Base-by-base conservation (phyloP, 2,329 filamentous ascomycete genomes). In the Diaporthe capsici region DNA sequence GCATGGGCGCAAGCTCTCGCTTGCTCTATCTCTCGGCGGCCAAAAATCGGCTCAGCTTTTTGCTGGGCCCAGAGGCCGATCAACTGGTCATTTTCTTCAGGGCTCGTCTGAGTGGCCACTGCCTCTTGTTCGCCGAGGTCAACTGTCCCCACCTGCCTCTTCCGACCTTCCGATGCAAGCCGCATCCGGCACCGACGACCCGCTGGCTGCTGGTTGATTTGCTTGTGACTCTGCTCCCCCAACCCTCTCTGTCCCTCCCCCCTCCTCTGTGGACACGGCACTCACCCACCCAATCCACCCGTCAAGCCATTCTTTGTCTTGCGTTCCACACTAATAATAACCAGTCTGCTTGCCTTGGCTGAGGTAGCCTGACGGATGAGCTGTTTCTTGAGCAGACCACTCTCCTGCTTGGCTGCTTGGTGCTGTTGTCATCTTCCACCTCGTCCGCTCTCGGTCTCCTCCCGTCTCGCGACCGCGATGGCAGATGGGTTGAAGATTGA, bases 21-120 rank as follows among this genome's bases (percentile, higher is more conserved):
- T n/a, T 6, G 39, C 70, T 42, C 34, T 39, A 53, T 42, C 31
- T 58, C 39, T 25, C 15, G 55, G 31, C 65, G 28, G 47, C 65
- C 67, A 57, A 47, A 58, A 58, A 58, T 71, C 44, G 71, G 71
- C 71, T 53, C 47, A 55, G 58, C 58, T 73, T 65, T 65, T 65
- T 60, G 47, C 71, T 65, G 34, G 57, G 71, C 44, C 71, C 47
- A 34, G 34, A 22, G 25, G 71, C 71, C 60, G 47, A 55, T 73
- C 49, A 65, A 51, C 55, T 73, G 71, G 71, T 73, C 71, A 73
- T 73, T 73, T 51, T 37, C 12, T 73, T 73, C 49, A 34, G n/a
- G 37, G 0, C 58, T 65, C 47, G 58, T 47, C 58, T 73, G 58
- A 73, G 58, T 73, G 71, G 71, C 42, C 58, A 57, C 31, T 70